Conservation (phyloP, 2,329 filamentous ascomycete species). For the Trichoderma gracile region DNA sequence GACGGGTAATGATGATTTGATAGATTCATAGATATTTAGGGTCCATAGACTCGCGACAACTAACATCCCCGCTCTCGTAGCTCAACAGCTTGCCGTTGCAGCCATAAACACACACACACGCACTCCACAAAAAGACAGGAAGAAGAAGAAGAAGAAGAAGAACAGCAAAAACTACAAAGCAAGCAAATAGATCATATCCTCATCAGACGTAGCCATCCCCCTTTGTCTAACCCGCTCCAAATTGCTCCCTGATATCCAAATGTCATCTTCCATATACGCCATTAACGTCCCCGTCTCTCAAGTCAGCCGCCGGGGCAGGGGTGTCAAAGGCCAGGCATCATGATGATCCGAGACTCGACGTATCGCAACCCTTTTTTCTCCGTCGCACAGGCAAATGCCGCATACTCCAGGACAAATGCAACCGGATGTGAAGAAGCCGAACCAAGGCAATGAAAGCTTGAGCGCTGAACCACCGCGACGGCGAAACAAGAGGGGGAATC, state of each 20-base stretch:
- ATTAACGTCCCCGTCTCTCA: slow-evolving; percentile 7
- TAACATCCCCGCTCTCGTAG: slow-evolving; percentile 26
- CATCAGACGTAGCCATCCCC: slow-evolving; percentile 17
- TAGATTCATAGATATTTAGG: slow-evolving; percentile 6
- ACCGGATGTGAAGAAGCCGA: slow-evolving; percentile 11
- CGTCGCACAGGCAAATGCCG: slow-evolving; percentile 32
- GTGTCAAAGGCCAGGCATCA: background rate
- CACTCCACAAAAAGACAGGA: no score
- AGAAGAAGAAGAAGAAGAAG: background rate
- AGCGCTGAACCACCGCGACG: slow-evolving; percentile 1
- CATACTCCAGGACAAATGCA: slow-evolving; percentile 33
- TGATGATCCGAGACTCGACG: slow-evolving; percentile 13
- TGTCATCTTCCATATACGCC: slow-evolving; percentile 29
- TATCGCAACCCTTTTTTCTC: slow-evolving; percentile 27
- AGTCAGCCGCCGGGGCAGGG: background rate
- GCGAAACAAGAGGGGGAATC: slow-evolving; percentile 24
- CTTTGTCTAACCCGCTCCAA: slow-evolving; percentile 28
- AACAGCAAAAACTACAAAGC: background rate
- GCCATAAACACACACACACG: no score
- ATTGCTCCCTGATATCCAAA: slow-evolving; percentile 26
- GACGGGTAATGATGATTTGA: background rate
- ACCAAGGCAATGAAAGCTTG: background rate
- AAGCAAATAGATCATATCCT: slow-evolving; percentile 12
- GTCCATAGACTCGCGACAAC: slow-evolving; percentile 22
- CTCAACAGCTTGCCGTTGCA: slow-evolving; percentile 28